Base-by-base conservation (phyloP, 75 land plant genomes). In the Pinus taeda region DNA sequence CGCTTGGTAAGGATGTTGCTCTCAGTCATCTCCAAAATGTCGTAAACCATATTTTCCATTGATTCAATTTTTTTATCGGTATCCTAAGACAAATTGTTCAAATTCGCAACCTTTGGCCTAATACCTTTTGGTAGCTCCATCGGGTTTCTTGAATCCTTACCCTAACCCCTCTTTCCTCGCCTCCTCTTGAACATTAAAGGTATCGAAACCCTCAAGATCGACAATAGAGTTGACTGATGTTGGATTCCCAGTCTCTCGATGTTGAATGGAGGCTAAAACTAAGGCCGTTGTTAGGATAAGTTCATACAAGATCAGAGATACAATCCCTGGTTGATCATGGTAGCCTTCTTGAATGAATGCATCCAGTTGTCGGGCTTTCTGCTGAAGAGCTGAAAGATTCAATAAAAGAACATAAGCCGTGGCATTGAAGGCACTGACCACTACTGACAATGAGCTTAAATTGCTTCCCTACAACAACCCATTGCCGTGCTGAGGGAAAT, bases 1-100 rank as follows among this genome's bases (percentile, higher is more conserved):
- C 90, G 94, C 76, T 94, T 91, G 2, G 91, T 95, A 18, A 92
- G 74, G 20, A 94, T 78, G 63, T 92, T 95, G 17, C 83, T 78
- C 4, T 92, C 94, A 22, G 90, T 85, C 67, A 92, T 24, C 80
- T 94, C 97, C 17, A 90, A 75, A 1, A 94, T 83, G 39, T 94
- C 91, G 42, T 59, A 60, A 81, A 49, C 3, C 24, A 5, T 29
- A 42, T 21, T 24, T 0, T 29, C 14, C 18, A 57, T 14, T 9
- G 26, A 4, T 6, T 18, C 15, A 7, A 24, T n/a, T 20, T 24
- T 39, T 26, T 18, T 37, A 2, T 9, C 69, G 75, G 70, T 15
- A 57, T 74, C 24, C 60, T 64, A 3, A 33, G 45, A 12, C n/a
- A 30, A 3, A 29, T 69, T 26, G 12, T 66, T 14, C 18, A n/a